A percentile compares a stretch with the other conserved stretches of the same genome.
Evolutionary conservation across 1,284 basidiomycete species (phyloP).

Genomic region (Austropuccinia psidii): DNA sequence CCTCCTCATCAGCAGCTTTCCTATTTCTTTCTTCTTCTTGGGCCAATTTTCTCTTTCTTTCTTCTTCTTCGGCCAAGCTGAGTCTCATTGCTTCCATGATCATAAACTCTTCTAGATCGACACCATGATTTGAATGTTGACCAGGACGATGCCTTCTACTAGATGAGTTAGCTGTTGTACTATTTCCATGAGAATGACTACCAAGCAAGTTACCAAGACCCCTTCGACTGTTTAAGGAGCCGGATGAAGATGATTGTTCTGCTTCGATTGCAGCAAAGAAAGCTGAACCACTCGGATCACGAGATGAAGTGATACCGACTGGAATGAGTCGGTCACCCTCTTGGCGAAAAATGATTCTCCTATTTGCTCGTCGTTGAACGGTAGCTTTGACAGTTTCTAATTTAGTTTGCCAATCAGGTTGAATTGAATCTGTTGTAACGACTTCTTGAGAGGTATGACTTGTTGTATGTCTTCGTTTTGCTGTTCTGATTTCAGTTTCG

Average conservation of each 20-base stretch:
- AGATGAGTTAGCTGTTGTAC: slow-evolving; percentile 33
- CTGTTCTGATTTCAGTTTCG: neutral
- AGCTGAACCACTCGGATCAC: slow-evolving; percentile 52
- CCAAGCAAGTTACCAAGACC: slow-evolving; percentile 8
- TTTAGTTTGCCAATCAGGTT: slow-evolving; percentile 91
- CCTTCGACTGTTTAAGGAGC: slow-evolving; percentile 28
- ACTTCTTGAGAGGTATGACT: slow-evolving; percentile 57
- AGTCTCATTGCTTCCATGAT: slow-evolving; percentile 98
- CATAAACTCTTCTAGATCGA: slow-evolving; percentile 63
- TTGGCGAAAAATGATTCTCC: slow-evolving; percentile 96
- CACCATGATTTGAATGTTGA: slow-evolving; percentile 5
- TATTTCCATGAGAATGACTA: slow-evolving; percentile 39
- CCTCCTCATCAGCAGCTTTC: no score
- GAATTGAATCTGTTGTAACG: slow-evolving; percentile 52
- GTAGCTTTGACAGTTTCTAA: slow-evolving; percentile 77
- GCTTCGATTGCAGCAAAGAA: slow-evolving; percentile 52
- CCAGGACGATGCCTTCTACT: slow-evolving; percentile 37
- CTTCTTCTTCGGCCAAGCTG: slow-evolving; percentile 77
- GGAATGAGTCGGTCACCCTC: slow-evolving; percentile 95
- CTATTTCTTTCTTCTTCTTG: slow-evolving; percentile 45
- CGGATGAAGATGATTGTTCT: slow-evolving; percentile 49
- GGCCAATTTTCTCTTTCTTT: slow-evolving; percentile 48
- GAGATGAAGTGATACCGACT: slow-evolving; percentile 69
- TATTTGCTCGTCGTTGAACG: slow-evolving; percentile 78
- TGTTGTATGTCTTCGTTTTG: slow-evolving; percentile 17